Evolutionary conservation across 129 eudicot species (phyloP).

Genomic region (Escallonia rubra): DNA sequence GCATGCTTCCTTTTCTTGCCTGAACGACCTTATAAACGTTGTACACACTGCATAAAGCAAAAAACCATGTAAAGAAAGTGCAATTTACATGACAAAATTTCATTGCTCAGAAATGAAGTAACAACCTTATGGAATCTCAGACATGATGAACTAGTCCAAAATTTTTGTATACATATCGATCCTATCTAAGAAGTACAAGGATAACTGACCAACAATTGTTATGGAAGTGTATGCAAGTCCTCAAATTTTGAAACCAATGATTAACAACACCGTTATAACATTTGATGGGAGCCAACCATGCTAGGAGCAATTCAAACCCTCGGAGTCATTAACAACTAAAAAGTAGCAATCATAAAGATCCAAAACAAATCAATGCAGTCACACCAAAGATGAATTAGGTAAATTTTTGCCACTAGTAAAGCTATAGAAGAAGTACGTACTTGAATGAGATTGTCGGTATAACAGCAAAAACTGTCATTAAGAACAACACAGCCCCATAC

Average conservation of each 20-base stretch:
- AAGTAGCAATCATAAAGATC: too few relatives aligned
- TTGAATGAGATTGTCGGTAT: constrained; percentile 79
- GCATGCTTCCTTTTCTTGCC: constrained; percentile 89
- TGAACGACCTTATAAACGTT: constrained; percentile 76
- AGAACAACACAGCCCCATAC: constrained; percentile 40
- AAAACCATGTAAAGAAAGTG: constrained; percentile 1
- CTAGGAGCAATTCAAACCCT: too few relatives aligned
- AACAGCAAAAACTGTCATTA: constrained; percentile 74
- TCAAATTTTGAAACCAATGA: too few relatives aligned
- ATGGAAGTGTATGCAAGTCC: too few relatives aligned
- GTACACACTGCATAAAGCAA: constrained; percentile 46
- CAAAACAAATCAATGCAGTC: too few relatives aligned
- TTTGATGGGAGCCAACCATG: too few relatives aligned
- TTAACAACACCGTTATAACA: too few relatives aligned
- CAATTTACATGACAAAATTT: not conserved
- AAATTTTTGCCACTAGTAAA: not conserved
- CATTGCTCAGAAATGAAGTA: not conserved
- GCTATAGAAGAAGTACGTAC: constrained; percentile 38
- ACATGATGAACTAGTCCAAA: not conserved
- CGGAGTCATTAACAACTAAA: too few relatives aligned
- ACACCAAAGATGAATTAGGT: not conserved
- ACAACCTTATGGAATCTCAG: not conserved
- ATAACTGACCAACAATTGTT: too few relatives aligned
- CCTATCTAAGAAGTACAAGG: too few relatives aligned
- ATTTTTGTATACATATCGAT: too few relatives aligned